Evolutionary conservation across 108 stramenopile genomes (phyloP), one percentile per base, ranked within the genome.

Genomic region (Pseudonitzschia multiseries): DNA sequence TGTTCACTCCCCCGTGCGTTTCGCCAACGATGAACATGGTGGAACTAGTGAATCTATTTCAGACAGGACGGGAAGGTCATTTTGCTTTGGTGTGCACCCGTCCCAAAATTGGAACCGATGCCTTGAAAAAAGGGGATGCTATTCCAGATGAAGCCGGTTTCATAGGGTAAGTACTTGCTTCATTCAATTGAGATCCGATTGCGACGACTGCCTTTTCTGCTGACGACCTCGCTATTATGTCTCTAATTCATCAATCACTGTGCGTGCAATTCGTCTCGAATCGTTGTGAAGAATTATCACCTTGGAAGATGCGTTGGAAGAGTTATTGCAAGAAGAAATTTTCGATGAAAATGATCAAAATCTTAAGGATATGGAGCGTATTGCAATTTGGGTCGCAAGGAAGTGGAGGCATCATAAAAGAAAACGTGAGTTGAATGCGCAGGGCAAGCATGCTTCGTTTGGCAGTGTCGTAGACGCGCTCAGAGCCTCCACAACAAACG

Each of bases 291-390:
- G 76, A 24, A 80, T 94, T 27, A 80, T 94, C 10, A 94, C 90
- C 15, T 56, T 94, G 65, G 90, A 94, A 74, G 87, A 94, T 80
- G 83, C 86, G 13, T 48, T 94, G 63, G 93, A 94, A 66, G 77
- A 79, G 46, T 56, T 94, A 60, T 36, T 94, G 22, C 89, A 94
- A 78, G 93, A 94, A 70, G 76, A 89, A 71, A 92, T 94, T 67
- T 84, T 79, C 51, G 93, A 94, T 57, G 93, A 94, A 65, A 65
- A 42, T 29, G 93, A 94, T 75, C 70, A 72, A 42, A 27, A 65
- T 44, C 81, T 84, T 72, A 68, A 77, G 62, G 57, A 68, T 33
- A 68, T 62, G 17, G 17, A 61, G 18, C 52, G 26, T 4, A 59
- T 77, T 29, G 81, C 86, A 9, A 31, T 32, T 44, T 80, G 84